Evolutionary conservation across 2,329 filamentous ascomycete species (phyloP), one percentile per base, ranked within the genome.

Genomic region (Plenodomus biglobosus): DNA sequence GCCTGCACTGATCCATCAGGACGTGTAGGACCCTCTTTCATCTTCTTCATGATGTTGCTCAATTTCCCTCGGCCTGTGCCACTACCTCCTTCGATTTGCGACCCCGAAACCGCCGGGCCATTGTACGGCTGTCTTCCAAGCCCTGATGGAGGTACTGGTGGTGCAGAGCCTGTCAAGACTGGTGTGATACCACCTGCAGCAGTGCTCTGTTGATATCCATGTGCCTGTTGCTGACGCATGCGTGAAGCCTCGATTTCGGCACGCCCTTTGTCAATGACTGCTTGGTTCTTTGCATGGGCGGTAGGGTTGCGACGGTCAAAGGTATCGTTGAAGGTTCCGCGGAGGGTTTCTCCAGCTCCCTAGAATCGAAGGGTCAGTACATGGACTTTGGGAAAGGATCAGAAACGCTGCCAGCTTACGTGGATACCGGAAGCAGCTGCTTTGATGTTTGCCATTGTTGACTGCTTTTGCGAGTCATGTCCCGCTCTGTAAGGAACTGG

Each of bases 381-480:
- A 24, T 18, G 4, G 30, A n/a, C 24, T 19, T 17, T 15, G 10
- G 0, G 3, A 38, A 15, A 16, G 22, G 17, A 4, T 22, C 8
- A 11, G n/a, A 2, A 8, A 21, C 43, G 39, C 5, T 16, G 32
- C 10, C 30, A 15, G 15, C 65, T 58, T 62, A 70, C 68, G 42
- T 71, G 68, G 16, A 71, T 68, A n/a, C 68, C 68, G 8, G 64
- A 64, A 15, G 64, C 68, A 2, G 68, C 68, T 8, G 63, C 64
- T 42, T 66, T 66, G 15, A 71, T 51, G 32, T 70, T 70, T 8
- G 65, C 59, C 40, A 71, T 41, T 2, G 68, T 70, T 7, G 62
- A 61, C 38, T 58, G 58, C 44, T 63, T 66, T 27, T 64, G 55
- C 15, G 53, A 42, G 4, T 52, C 47, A 34, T 69, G 62, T 4